Conservation (phyloP, 257 asterid species). For the Solanum medicagineum region DNA sequence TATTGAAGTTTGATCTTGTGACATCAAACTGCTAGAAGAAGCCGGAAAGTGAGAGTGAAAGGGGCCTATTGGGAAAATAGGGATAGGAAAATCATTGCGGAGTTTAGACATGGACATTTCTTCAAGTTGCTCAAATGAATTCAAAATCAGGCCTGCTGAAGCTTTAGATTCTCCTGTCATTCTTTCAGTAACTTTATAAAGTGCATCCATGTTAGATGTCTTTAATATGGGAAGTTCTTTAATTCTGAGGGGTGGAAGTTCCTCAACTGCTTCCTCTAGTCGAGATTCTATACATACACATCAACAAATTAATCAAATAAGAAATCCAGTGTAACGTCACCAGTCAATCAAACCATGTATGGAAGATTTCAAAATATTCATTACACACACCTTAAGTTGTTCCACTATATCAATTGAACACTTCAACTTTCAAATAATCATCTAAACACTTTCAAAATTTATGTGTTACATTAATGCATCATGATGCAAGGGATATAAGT, state of each 20-base stretch:
- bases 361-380: background rate
- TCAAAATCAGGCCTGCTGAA: constrained; percentile 33
- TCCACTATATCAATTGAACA: no score
- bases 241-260: constrained; percentile 34
- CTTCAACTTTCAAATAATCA: no score
- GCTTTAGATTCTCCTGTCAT: constrained; percentile 22
- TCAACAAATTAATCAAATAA: no score
- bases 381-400: background rate
- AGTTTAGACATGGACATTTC: constrained; percentile 11
- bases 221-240: constrained; percentile 24
- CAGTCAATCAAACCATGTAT: background rate
- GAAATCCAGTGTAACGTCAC: background rate
- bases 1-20: constrained; percentile 27
- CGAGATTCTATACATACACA: background rate
- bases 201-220: background rate
- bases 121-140: constrained; percentile 41
- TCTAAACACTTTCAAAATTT: background rate
- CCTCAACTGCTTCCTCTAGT: constrained; percentile 21
- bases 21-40: constrained; percentile 17
- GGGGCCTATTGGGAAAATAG: constrained; percentile 34
- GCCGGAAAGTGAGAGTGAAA: constrained; percentile 24
- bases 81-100: constrained; percentile 16
- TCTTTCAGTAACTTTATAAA: background rate
- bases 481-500: no score
- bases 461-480: no score